Evolutionary conservation across 208 protist genomes (phyloP).

Genomic region (Wallacemonas sp.): DNA sequence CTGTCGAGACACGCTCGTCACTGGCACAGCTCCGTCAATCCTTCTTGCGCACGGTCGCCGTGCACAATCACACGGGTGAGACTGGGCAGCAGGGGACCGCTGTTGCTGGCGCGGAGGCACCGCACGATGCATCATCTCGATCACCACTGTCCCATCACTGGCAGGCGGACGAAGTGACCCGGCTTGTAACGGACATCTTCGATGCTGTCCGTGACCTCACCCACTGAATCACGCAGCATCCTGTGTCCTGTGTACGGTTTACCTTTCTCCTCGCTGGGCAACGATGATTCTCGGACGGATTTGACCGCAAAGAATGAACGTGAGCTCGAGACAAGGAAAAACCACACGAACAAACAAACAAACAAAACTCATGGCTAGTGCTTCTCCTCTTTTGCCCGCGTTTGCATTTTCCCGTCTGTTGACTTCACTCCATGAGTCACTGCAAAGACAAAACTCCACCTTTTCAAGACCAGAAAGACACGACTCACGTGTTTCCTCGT

Average conservation of each 20-base stretch:
- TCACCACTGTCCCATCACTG: not conserved
- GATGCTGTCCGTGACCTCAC: not conserved
- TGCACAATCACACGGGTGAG: not conserved
- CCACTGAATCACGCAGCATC: not conserved
- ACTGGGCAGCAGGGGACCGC: not conserved
- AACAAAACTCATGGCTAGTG: too few relatives aligned
- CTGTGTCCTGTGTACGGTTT: not conserved
- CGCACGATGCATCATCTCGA: not conserved
- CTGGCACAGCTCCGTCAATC: not conserved
- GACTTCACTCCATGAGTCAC: too few relatives aligned
- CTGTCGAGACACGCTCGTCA: not conserved
- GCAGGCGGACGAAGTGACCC: not conserved
- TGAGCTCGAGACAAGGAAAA: too few relatives aligned
- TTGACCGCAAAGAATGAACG: too few relatives aligned
- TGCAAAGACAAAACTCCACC: not conserved
- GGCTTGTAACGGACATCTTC: conserved; percentile 1
- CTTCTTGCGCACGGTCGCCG: not conserved
- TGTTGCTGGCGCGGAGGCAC: not conserved
- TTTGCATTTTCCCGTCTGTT: too few relatives aligned
- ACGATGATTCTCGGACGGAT: not conserved
- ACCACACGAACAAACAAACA: too few relatives aligned
- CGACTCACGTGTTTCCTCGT: not conserved
- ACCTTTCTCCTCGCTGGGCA: not conserved
- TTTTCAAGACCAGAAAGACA: not conserved
- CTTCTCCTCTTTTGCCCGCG: too few relatives aligned